Evolutionary conservation across 352 stramenopile genomes (phyloP).

Genomic region (Phytophthora megakarya): DNA sequence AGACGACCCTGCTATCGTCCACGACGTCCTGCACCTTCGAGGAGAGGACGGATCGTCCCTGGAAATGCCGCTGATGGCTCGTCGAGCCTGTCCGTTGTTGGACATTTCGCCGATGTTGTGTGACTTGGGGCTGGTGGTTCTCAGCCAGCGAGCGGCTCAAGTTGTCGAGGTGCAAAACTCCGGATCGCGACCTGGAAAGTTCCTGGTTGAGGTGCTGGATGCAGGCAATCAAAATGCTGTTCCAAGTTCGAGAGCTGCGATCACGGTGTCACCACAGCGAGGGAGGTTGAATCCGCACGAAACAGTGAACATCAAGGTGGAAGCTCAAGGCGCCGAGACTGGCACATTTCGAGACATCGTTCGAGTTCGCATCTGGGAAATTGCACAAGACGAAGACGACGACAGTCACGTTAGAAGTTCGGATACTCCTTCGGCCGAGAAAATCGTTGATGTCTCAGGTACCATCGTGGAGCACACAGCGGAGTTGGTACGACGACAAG

Average conservation of each 20-base stretch:
- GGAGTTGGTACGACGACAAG: constrained; percentile 68
- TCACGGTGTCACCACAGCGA: constrained; percentile 40
- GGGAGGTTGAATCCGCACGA: constrained; percentile 43
- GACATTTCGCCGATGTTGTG: constrained; percentile 58
- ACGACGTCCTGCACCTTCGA: constrained; percentile 64
- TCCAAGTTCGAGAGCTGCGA: background rate
- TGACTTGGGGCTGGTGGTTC: constrained; percentile 71
- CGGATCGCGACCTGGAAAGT: constrained; percentile 41
- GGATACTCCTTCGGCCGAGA: constrained; percentile 36
- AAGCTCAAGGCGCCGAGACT: constrained; percentile 40
- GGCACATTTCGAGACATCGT: constrained; percentile 51
- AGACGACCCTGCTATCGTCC: constrained; percentile 41
- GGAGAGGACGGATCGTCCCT: constrained; percentile 63
- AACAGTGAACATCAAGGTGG: constrained; percentile 52
- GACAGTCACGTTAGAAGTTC: constrained; percentile 3
- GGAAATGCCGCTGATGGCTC: constrained; percentile 66
- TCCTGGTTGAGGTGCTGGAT: constrained; percentile 61
- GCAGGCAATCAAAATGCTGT: constrained; percentile 4
- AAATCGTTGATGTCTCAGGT: constrained; percentile 81
- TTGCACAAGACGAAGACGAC: constrained; percentile 18
- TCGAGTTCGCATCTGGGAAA: constrained; percentile 51
- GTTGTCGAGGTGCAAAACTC: constrained; percentile 64
- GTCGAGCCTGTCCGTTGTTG: constrained; percentile 56
- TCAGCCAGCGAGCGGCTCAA: constrained; percentile 55
- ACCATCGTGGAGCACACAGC: constrained; percentile 87